phyloP scores from a whole-genome alignment of 305 asterid species.

The Striga hermonthica region DNA sequence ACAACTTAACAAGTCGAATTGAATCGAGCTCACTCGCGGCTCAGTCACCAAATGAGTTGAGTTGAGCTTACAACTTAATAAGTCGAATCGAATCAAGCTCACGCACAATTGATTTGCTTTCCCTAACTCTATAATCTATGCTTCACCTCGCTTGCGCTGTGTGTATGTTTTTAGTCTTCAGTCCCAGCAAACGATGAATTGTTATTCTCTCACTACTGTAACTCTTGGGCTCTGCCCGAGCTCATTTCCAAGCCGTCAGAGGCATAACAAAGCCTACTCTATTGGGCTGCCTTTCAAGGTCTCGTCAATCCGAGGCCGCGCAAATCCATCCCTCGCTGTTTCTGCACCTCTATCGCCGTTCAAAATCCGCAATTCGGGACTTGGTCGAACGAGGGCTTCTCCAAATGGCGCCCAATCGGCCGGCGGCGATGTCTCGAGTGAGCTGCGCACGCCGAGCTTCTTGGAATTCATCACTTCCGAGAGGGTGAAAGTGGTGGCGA shows the following conservation, averaged over 20 bases:
- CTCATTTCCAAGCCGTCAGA: constrained; percentile 34
- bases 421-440: constrained; percentile 34
- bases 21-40: no score
- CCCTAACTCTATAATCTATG: no score
- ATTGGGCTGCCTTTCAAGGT: constrained; percentile 24
- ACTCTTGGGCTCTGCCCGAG: constrained; percentile 36
- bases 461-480: constrained; percentile 91
- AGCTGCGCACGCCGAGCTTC: constrained; percentile 42
- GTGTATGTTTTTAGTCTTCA: not conserved
- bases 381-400: constrained; percentile 40
- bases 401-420: constrained; percentile 45
- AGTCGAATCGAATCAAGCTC: no score
- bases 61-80: no score
- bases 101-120: no score
- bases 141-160: no score
- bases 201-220: constrained; percentile 29
- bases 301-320: constrained; percentile 27
- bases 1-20: no score
- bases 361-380: constrained; percentile 23
- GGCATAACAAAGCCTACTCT: constrained; percentile 27
- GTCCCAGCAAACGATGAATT: constrained; percentile 25
- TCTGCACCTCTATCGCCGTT: constrained; percentile 27
- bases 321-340: constrained; percentile 23
- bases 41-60: no score
- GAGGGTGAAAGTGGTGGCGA: constrained; percentile 92